A percentile compares a stretch with the other conserved stretches of the same genome.
Evolutionary conservation across 768 basidiomycete genomes (phyloP).

Genomic region (Panaeolus cyanescens): DNA sequence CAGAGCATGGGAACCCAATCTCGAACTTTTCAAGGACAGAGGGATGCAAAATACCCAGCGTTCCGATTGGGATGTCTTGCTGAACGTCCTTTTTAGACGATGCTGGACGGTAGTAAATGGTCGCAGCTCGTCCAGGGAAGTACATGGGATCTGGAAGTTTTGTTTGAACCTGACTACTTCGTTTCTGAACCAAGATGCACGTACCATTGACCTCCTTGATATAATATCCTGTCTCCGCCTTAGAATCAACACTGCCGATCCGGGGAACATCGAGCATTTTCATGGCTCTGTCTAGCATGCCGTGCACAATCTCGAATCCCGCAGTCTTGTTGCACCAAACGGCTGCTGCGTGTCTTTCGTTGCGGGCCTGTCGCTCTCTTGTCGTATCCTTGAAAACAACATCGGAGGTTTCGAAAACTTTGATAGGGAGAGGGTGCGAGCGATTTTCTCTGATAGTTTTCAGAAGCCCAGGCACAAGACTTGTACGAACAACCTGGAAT

Average conservation of each 20-base stretch:
- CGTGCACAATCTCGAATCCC: conserved; percentile 96
- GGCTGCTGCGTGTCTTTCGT: conserved; percentile 85
- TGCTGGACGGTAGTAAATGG: conserved; percentile 80
- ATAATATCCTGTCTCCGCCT: conserved; percentile 82
- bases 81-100: conserved; percentile 34
- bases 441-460: conserved; percentile 98
- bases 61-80: conserved; percentile 78
- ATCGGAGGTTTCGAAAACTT: conserved; percentile 92
- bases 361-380: conserved; percentile 83
- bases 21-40: conserved; percentile 91
- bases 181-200: conserved; percentile 22
- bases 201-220: conserved; percentile 83
- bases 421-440: conserved; percentile 88
- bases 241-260: conserved; percentile 57
- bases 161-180: background rate
- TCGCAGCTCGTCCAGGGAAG: conserved; percentile 95
- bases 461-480: conserved; percentile 91
- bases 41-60: conserved; percentile 93
- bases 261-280: conserved; percentile 91
- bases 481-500: conserved; percentile 97
- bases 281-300: conserved; percentile 93
- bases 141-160: conserved; percentile 75
- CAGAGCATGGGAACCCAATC: conserved; percentile 92
- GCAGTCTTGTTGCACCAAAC: conserved; percentile 97
- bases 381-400: conserved; percentile 84